These are phyloP conservation scores for Aureobasidium melanogenum DNA, from an alignment of 2,329 filamentous ascomycete genomes.

Conservation along the genomic window DNA sequence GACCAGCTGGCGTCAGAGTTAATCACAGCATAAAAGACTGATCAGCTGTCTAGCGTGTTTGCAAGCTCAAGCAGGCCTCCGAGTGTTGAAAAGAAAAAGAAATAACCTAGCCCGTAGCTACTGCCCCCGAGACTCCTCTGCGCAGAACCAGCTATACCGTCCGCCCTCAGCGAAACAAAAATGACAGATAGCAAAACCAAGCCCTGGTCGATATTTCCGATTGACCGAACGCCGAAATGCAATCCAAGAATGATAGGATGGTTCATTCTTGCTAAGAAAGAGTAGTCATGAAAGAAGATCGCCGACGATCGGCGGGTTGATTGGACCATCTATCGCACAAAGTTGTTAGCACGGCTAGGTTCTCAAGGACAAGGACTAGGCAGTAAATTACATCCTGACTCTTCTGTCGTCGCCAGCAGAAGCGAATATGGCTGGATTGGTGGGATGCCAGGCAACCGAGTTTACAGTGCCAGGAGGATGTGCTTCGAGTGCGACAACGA, in stretches of 20 bases:
- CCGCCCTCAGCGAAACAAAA: background rate
- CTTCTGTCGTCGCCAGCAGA: constrained; percentile 81
- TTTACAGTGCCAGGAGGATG: constrained; percentile 74
- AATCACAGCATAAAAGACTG: background rate
- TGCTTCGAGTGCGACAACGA: constrained; percentile 67
- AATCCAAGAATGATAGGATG: background rate
- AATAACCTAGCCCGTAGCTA: background rate
- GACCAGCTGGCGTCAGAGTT: background rate
- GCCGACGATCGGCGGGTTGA: background rate
- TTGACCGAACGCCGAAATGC: background rate
- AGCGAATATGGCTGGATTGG: constrained; percentile 73
- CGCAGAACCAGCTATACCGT: background rate
- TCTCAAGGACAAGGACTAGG: background rate
- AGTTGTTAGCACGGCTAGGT: background rate
- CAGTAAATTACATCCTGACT: constrained; percentile 69
- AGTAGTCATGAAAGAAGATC: background rate
- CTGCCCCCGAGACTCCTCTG: background rate
- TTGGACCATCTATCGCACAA: constrained; percentile 3
- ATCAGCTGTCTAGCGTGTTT: background rate
- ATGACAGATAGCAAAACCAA: background rate
- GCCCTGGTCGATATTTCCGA: background rate
- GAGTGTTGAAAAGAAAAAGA: background rate
- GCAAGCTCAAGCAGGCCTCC: background rate
- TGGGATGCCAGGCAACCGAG: constrained; percentile 80
- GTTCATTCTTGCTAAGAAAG: background rate